phyloP scores from a whole-genome alignment of 306 rosid genomes.

The Arachis hypogaea region DNA sequence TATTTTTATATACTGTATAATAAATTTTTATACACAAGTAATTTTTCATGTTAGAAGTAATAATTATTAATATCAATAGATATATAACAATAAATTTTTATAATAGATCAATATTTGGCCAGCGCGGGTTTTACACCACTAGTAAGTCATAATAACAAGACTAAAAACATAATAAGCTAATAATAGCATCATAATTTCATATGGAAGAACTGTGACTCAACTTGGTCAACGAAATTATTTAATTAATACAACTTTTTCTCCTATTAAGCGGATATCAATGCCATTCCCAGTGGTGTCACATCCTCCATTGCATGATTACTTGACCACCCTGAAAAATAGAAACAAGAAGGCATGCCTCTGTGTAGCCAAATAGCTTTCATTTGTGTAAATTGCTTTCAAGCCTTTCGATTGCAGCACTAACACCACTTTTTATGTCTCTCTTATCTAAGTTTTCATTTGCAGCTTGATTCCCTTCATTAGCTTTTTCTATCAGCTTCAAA shows the following conservation, averaged over 20 bases:
- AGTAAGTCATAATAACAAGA: too few species aligned
- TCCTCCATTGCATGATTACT: conserved; percentile 8
- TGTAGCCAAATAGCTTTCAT: conserved; percentile 43
- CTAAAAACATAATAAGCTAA: neutral
- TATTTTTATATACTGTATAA: too few species aligned
- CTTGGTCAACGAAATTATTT: conserved; percentile 20
- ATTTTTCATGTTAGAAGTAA: too few species aligned
- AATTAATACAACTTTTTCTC: conserved; percentile 4
- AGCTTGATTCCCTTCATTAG: conserved; percentile 62
- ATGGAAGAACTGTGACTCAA: conserved; percentile 3
- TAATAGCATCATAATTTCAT: conserved; percentile 13
- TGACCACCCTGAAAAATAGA: conserved; percentile 20
- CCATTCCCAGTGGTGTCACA: neutral
- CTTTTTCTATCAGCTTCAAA: conserved; percentile 86
- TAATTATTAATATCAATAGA: too few species aligned
- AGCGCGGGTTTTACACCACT: too few species aligned
- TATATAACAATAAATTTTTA: too few species aligned
- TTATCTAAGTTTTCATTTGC: conserved; percentile 43
- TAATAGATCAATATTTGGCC: too few species aligned
- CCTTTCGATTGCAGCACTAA: conserved; percentile 86
- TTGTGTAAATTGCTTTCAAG: conserved; percentile 76
- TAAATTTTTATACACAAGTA: too few species aligned
- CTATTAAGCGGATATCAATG: conserved; percentile 5
- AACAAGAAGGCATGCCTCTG: conserved; percentile 3
- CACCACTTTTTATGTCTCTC: conserved; percentile 69